phyloP scores from a whole-genome alignment of 257 asterid species.

The Solanum raphanifolium region DNA sequence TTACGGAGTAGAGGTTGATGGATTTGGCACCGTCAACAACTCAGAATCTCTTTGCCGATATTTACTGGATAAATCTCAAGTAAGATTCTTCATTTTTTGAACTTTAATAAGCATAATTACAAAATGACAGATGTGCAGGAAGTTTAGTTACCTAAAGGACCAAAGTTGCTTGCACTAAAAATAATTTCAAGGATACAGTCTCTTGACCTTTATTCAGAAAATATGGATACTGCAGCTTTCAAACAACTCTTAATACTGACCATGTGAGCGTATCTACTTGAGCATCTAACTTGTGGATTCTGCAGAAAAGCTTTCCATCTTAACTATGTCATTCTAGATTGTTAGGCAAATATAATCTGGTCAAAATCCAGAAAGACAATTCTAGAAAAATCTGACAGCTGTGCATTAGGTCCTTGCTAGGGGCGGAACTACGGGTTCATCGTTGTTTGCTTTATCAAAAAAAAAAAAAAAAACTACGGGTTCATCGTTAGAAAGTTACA shows the following conservation, averaged over 20 bases:
- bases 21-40: slow-evolving; percentile 53
- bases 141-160: background rate
- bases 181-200: background rate
- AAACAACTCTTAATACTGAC: background rate
- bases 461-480: background rate
- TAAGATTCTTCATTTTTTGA: slow-evolving; percentile 16
- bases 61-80: slow-evolving; percentile 81
- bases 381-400: background rate
- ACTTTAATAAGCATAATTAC: background rate
- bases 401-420: background rate
- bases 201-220: background rate
- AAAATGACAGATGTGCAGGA: background rate
- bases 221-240: background rate
- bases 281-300: background rate
- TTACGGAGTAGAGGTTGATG: slow-evolving; percentile 56
- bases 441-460: too few relatives aligned
- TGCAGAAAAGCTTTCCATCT: background rate
- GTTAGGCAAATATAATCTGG: background rate
- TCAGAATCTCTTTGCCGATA: slow-evolving; percentile 88
- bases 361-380: background rate
- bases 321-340: background rate
- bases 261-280: background rate
- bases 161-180: background rate
- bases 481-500: background rate
- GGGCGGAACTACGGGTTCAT: background rate